Base-by-base conservation (phyloP, 2,329 filamentous ascomycete genomes). In the Orbilia brochopaga region DNA sequence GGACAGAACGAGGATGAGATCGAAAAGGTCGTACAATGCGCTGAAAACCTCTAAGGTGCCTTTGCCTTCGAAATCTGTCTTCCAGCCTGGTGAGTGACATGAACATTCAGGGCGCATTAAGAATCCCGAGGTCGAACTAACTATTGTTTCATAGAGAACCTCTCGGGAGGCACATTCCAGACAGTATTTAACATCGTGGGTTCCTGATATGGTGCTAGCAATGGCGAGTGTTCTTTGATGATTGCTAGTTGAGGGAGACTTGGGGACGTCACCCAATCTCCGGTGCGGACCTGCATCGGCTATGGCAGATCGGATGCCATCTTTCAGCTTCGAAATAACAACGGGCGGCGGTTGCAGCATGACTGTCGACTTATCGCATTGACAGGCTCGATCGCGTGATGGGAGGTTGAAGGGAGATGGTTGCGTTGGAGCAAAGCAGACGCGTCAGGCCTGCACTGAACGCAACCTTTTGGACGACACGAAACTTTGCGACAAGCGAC, bases 1-100 rank as follows among this genome's bases (percentile, higher is more conserved):
- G 70, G 91, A 92, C 73, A 96, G 87, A 40, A 95, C 87, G 0
- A 90, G 89, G n/a, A 97, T 83, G 46, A 97, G 87, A 78, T 99
- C 95, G 65, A 99, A 85, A 3, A 99, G 56, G n/a, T 64, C 58
- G 27, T 70, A 64, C n/a, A 70, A 42, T 35, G 13, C 10, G 35
- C 51, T 42, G 54, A 70, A 70, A 4, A 40, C 59, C 19, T 70
- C 59, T 23, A 5, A 11, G 1, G 58, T 59, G 24, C 19, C 19
- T 13, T 50, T 52, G 1, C 32, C 35, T 30, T 70, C 59, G 42
- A 58, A 63, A 19, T 56, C 59, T 55, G 54, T 59, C 66, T 70
- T 42, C 17, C 17, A 37, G 21, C 8, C 10, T 2, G 7, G 51
- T 63, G 5, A 70, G 59, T 30, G 27, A 23, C 15, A 23, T n/a